Evolutionary conservation across 2,329 filamentous ascomycete species (phyloP).

Genomic region (Mycogone perniciosa): DNA sequence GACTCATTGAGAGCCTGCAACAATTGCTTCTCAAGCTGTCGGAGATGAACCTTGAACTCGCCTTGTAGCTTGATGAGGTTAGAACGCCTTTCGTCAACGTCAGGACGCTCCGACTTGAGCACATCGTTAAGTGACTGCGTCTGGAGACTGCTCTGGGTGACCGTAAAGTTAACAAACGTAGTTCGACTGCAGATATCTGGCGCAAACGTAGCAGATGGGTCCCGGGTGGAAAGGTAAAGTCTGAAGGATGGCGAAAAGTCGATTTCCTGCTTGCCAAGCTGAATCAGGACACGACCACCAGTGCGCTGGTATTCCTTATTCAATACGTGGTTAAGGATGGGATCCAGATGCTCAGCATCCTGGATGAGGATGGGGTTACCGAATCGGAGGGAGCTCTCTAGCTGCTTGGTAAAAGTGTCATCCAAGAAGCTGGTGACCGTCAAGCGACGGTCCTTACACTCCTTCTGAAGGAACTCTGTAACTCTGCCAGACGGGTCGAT

Average conservation of each 20-base stretch:
- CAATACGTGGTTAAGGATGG: conserved; percentile 94
- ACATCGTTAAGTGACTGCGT: conserved; percentile 97
- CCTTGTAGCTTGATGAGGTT: conserved; percentile 98
- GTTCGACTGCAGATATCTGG: conserved; percentile 97
- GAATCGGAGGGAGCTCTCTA: conserved; percentile 94
- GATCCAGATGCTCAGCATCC: conserved; percentile 94
- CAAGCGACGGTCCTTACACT: conserved; percentile 86
- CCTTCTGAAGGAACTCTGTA: conserved; percentile 90
- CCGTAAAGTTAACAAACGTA: conserved; percentile 98
- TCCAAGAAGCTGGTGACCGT: conserved; percentile 98
- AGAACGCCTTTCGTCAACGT: conserved; percentile 91
- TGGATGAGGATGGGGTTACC: conserved; percentile 98
- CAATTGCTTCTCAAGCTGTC: conserved; percentile 88
- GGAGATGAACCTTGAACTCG: conserved; percentile 97
- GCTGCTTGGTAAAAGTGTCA: conserved; percentile 94
- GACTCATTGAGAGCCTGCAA: conserved; percentile 96
- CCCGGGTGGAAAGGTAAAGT: conserved; percentile 88
- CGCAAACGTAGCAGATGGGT: conserved; percentile 91
- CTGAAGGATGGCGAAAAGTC: conserved; percentile 97
- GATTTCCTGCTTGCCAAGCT: conserved; percentile 97
- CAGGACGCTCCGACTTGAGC: conserved; percentile 91
- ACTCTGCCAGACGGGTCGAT: conserved; percentile 95
- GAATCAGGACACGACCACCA: conserved; percentile 93
- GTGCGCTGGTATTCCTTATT: conserved; percentile 99
- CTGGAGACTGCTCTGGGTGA: conserved; percentile 96